phyloP scores from a whole-genome alignment of 139 green algal species.

The Astrephomene gubernaculifera region DNA sequence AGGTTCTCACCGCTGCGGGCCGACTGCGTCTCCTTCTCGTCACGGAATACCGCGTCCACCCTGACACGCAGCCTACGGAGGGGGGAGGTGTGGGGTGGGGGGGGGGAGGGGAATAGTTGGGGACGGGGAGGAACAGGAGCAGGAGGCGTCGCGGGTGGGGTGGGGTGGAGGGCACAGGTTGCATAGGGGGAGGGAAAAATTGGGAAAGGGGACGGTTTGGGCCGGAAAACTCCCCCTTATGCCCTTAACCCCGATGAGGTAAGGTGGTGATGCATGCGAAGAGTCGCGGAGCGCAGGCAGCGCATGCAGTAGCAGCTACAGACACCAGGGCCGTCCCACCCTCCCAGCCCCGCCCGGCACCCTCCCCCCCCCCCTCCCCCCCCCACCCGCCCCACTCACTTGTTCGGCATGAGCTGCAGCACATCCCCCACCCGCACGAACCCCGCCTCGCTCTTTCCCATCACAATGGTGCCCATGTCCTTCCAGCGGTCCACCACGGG shows the following conservation, averaged over 20 bases:
- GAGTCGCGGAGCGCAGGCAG: too few relatives aligned
- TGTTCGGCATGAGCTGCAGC: slow-evolving; percentile 97
- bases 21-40: slow-evolving; percentile 90
- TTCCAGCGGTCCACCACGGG: slow-evolving; percentile 97
- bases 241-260: too few relatives aligned
- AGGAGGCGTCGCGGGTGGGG: not conserved
- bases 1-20: slow-evolving; percentile 87
- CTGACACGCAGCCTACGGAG: slow-evolving; percentile 74
- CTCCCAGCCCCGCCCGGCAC: not conserved
- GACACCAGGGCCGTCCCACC: not conserved
- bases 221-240: too few relatives aligned
- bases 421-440: slow-evolving; percentile 84
- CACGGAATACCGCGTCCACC: slow-evolving; percentile 90
- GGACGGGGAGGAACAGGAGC: not conserved
- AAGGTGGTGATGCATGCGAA: too few relatives aligned
- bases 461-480: slow-evolving; percentile 97
- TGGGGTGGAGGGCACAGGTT: not conserved
- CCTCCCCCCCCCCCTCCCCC: not conserved
- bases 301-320: too few relatives aligned
- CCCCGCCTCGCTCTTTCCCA: slow-evolving; percentile 97
- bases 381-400: slow-evolving; percentile 54
- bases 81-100: not conserved
- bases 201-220: too few relatives aligned
- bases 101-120: not conserved
- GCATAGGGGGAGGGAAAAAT: not conserved